Evolutionary conservation across 441 rosid species (phyloP).

Genomic region (Pelargonium myrrhifolium): DNA sequence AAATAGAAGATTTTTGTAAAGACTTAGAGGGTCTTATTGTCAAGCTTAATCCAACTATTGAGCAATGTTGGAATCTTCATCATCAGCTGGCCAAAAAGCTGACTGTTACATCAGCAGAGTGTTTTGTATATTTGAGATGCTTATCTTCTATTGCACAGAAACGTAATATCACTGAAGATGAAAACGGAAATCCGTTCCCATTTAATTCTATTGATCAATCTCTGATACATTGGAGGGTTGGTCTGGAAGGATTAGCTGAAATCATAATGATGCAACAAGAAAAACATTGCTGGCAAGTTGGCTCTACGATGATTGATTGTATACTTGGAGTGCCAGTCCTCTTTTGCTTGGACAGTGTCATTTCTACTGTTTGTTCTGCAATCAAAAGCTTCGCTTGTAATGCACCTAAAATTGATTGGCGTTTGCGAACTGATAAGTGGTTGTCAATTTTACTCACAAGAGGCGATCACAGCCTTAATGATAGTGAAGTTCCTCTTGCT

Average conservation of each 20-base stretch:
- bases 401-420: constrained; percentile 77
- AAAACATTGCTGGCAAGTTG: constrained; percentile 66
- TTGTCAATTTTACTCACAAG: constrained; percentile 39
- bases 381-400: constrained; percentile 39
- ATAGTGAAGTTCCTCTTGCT: constrained; percentile 41
- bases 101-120: constrained; percentile 45
- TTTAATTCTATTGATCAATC: constrained; percentile 30
- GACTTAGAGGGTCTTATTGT: constrained; percentile 43
- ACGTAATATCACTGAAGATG: constrained; percentile 32
- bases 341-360: constrained; percentile 40
- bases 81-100: constrained; percentile 53
- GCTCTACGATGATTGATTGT: constrained; percentile 62
- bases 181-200: constrained; percentile 26
- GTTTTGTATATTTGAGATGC: constrained; percentile 52
- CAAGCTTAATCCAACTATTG: constrained; percentile 49
- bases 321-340: constrained; percentile 45
- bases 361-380: constrained; percentile 41
- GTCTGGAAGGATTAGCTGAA: constrained; percentile 55
- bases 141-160: constrained; percentile 37
- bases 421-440: constrained; percentile 70
- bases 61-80: constrained; percentile 63
- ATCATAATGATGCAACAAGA: constrained; percentile 39
- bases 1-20: constrained; percentile 44
- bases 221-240: constrained; percentile 39
- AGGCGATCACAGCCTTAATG: constrained; percentile 41